Percentiles rank a stretch among this genome's conserved stretches.
Evolutionary conservation across 176 grass and related monocot species (phyloP).

Genomic region (Bolboschoenus planiculmis): DNA sequence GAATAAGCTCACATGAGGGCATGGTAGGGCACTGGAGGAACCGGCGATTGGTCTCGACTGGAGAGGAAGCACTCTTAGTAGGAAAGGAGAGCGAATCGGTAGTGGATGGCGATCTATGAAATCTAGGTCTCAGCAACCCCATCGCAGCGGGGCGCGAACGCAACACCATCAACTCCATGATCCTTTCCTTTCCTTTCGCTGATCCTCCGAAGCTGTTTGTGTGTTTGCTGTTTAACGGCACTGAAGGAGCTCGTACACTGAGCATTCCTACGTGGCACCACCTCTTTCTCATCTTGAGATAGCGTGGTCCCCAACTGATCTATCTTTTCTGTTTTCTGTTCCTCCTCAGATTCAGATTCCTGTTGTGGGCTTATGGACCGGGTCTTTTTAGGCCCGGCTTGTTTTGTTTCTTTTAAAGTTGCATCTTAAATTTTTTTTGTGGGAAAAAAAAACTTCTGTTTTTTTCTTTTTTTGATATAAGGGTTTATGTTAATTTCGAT

Average conservation of each 20-base stretch:
- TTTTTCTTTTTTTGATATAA: too few relatives aligned
- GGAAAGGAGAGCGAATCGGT: not conserved
- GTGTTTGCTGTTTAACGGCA: not conserved
- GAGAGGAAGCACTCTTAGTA: not conserved
- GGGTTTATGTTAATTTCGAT: too few relatives aligned
- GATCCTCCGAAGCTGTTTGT: not conserved
- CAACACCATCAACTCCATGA: slow-evolving; percentile 17
- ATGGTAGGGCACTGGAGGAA: not conserved
- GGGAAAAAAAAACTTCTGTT: too few relatives aligned
- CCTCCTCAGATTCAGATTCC: not conserved
- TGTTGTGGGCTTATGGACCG: not conserved
- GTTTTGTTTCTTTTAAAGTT: not conserved
- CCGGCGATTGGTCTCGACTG: not conserved
- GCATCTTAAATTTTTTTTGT: too few relatives aligned
- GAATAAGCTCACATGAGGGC: not conserved
- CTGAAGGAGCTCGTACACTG: not conserved
- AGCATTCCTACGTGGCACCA: not conserved
- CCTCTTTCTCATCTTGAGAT: not conserved
- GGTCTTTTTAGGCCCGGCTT: not conserved
- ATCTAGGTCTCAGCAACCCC: not conserved
- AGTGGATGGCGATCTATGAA: not conserved
- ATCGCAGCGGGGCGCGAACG: not conserved
- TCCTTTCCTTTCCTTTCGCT: too few relatives aligned
- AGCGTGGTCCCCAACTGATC: not conserved
- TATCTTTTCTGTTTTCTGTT: not conserved